These are phyloP conservation scores for Fraxinus latifolia DNA, from an alignment of 305 asterid genomes.

Conservation along the genomic window DNA sequence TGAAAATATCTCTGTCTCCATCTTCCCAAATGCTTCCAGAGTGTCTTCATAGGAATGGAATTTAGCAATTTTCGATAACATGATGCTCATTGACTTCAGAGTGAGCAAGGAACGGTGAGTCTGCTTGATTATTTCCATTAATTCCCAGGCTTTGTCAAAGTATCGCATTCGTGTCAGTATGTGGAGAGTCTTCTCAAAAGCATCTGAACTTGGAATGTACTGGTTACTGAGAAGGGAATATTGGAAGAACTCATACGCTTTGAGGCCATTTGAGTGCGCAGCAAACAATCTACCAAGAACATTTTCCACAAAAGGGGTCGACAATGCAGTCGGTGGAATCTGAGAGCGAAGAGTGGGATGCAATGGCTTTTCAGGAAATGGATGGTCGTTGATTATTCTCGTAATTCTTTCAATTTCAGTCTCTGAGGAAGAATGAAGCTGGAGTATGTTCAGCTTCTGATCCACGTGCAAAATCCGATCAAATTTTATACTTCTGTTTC, in stretches of 20 bases:
- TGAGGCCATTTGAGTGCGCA: conserved; percentile 84
- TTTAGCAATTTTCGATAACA: conserved; percentile 80
- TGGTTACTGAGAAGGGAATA: conserved; percentile 50
- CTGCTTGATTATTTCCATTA: conserved; percentile 46
- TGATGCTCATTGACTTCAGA: conserved; percentile 81
- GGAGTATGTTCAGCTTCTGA: conserved; percentile 30
- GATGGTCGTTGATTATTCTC: conserved; percentile 60
- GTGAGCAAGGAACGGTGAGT: conserved; percentile 67
- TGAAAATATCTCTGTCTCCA: conserved; percentile 55
- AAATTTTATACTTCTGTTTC: conserved; percentile 16
- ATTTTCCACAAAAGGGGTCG: conserved; percentile 59
- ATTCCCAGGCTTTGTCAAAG: conserved; percentile 84
- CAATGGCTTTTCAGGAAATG: conserved; percentile 57
- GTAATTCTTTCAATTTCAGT: conserved; percentile 45
- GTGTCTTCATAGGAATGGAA: conserved; percentile 73
- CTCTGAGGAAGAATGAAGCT: conserved; percentile 38
- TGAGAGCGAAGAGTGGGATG: conserved; percentile 42
- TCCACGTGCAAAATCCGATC: conserved; percentile 20
- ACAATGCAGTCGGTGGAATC: conserved; percentile 38
- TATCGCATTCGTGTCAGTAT: conserved; percentile 92
- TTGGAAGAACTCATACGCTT: conserved; percentile 71
- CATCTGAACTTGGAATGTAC: conserved; percentile 68
- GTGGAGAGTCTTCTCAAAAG: conserved; percentile 87
- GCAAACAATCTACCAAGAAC: conserved; percentile 80
- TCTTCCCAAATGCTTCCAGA: conserved; percentile 70